These are phyloP conservation scores for Dinochytrium kinnereticum DNA, from an alignment of 371 early-diverging fungal species.

Conservation along the genomic window DNA sequence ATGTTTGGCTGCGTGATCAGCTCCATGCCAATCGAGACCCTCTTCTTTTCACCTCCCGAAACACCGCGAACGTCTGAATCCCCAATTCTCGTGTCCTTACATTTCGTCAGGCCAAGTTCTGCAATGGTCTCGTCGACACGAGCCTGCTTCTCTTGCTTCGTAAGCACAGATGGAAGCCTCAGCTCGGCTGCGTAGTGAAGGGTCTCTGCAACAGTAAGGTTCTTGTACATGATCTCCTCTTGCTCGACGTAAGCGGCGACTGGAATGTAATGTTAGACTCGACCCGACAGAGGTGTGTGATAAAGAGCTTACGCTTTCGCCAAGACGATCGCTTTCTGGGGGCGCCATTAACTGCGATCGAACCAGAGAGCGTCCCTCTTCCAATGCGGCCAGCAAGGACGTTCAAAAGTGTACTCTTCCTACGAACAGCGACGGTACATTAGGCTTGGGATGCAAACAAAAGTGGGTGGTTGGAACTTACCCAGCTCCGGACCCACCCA, in stretches of 20 bases:
- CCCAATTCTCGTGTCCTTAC: conserved; percentile 74
- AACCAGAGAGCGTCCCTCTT: neutral
- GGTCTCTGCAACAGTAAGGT: conserved; percentile 84
- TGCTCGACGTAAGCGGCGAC: conserved; percentile 84
- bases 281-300: neutral
- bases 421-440: neutral
- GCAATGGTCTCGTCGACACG: conserved; percentile 71
- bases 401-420: conserved; percentile 58
- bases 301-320: neutral
- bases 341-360: neutral
- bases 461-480: conserved; percentile 7
- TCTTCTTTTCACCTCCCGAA: conserved; percentile 88
- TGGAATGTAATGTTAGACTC: neutral
- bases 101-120: conserved; percentile 71
- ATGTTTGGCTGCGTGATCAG: conserved; percentile 72
- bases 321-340: conserved; percentile 2
- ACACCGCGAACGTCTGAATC: conserved; percentile 40
- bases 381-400: conserved; percentile 49
- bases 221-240: conserved; percentile 77
- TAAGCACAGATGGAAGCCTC: conserved; percentile 66
- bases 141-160: conserved; percentile 59
- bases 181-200: conserved; percentile 84
- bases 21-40: conserved; percentile 92
- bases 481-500: conserved; percentile 55
- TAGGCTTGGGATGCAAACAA: neutral